phyloP scores from a whole-genome alignment of 2,329 filamentous ascomycete genomes.

The Monilinia vaccinii-corymbosi region DNA sequence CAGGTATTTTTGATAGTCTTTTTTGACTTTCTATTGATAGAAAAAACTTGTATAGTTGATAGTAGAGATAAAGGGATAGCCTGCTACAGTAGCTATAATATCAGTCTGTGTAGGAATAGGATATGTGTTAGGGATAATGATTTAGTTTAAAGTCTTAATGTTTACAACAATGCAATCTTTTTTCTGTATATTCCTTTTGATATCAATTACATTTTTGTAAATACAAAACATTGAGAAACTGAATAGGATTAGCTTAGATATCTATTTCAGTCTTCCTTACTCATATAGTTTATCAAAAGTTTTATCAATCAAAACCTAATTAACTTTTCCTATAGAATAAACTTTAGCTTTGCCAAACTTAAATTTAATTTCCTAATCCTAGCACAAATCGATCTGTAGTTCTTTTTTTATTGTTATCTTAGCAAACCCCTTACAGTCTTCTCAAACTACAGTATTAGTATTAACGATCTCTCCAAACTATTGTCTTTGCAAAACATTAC shows the following conservation, averaged over 20 bases:
- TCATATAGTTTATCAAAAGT: neutral
- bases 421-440: neutral
- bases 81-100: too few species aligned
- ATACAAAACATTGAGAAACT: neutral
- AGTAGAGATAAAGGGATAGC: too few species aligned
- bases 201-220: neutral
- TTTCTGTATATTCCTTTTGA: too few species aligned
- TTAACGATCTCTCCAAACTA: neutral
- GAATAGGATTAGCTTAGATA: neutral
- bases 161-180: too few species aligned
- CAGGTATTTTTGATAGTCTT: too few species aligned
- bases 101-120: too few species aligned
- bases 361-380: neutral
- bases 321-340: neutral
- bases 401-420: neutral
- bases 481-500: neutral
- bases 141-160: too few species aligned
- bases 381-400: neutral
- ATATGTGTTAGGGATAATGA: too few species aligned
- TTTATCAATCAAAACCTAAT: neutral
- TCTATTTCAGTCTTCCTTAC: neutral
- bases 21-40: too few species aligned
- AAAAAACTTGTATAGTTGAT: too few species aligned
- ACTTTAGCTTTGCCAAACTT: neutral
- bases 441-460: neutral